phyloP scores from a whole-genome alignment of 2,329 filamentous ascomycete genomes.

The Didymella pomorum region DNA sequence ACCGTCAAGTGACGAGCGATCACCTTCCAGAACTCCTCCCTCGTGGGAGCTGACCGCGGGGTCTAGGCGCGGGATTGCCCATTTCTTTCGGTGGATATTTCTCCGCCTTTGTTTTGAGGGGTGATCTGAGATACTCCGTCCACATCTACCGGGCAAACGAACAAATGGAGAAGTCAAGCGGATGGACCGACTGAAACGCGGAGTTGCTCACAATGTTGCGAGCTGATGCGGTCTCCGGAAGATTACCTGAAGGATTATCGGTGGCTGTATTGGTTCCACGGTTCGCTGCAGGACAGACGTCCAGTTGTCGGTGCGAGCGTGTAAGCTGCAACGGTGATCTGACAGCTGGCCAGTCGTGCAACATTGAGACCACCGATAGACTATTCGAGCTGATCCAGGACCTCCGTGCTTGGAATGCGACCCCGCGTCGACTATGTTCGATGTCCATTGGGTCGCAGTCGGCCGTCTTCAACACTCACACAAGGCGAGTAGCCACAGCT shows the following conservation, averaged over 20 bases:
- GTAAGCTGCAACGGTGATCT: constrained; percentile 16
- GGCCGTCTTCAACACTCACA: neutral
- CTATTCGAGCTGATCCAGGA: constrained; percentile 4
- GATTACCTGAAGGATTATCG: constrained; percentile 7
- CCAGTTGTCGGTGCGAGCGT: constrained; percentile 18
- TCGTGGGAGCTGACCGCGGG: constrained; percentile 18
- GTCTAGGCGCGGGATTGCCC: constrained; percentile 20
- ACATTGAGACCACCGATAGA: constrained; percentile 12
- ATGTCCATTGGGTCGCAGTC: constrained; percentile 13
- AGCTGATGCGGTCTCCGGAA: constrained; percentile 1
- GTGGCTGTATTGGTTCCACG: constrained; percentile 19
- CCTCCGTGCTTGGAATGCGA: constrained; percentile 6
- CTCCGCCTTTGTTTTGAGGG: constrained; percentile 15
- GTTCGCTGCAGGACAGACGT: constrained; percentile 8
- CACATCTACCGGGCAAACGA: neutral
- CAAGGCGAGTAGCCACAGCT: constrained; percentile 11
- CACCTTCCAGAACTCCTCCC: constrained; percentile 18
- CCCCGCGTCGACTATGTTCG: constrained; percentile 13
- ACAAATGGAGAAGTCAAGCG: neutral
- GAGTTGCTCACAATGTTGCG: neutral
- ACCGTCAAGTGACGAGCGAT: constrained; percentile 13
- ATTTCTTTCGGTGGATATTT: constrained; percentile 16
- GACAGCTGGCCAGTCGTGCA: constrained; percentile 18
- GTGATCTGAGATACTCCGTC: constrained; percentile 16
- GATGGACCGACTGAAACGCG: constrained; percentile 3